Conservation (phyloP, 2,329 filamentous ascomycete genomes). For the Cladobotryum protrusum region DNA sequence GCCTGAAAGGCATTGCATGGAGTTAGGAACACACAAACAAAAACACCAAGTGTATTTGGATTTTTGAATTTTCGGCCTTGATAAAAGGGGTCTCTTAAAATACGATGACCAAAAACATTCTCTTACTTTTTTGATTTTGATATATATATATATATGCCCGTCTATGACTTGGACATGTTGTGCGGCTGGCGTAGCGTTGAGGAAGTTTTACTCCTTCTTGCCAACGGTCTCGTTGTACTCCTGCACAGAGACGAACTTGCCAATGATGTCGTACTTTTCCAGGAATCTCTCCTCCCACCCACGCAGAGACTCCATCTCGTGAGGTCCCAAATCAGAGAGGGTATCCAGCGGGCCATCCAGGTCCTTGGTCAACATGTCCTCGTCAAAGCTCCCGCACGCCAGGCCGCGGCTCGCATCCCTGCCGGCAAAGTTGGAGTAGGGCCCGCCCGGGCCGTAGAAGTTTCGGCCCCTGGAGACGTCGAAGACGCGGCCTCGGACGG, state of each 20-base stretch:
- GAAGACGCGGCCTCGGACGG: constrained; percentile 86
- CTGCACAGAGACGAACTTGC: constrained; percentile 61
- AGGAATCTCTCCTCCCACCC: constrained; percentile 92
- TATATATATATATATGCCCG: neutral
- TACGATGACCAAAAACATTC: neutral
- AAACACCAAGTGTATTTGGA: neutral
- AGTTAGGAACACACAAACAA: constrained; percentile 20
- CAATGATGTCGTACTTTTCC: constrained; percentile 94
- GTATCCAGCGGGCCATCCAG: constrained; percentile 76
- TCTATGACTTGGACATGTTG: neutral
- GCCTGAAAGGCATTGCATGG: constrained; percentile 27
- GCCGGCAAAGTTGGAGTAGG: constrained; percentile 94
- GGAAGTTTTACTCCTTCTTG: constrained; percentile 5
- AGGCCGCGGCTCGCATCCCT: constrained; percentile 83
- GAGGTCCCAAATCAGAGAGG: constrained; percentile 62
- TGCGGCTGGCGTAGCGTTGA: neutral
- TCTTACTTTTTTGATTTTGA: constrained; percentile 13
- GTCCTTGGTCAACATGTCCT: constrained; percentile 90
- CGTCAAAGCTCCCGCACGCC: constrained; percentile 87
- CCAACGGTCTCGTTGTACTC: constrained; percentile 26
- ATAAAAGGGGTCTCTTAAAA: no score
- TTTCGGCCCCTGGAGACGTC: constrained; percentile 82
- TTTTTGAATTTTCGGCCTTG: constrained; percentile 11
- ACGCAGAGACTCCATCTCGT: constrained; percentile 74
- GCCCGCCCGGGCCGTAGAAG: constrained; percentile 93